Conservation (phyloP, 345 rosid species). For the Microthlaspi erraticum region DNA sequence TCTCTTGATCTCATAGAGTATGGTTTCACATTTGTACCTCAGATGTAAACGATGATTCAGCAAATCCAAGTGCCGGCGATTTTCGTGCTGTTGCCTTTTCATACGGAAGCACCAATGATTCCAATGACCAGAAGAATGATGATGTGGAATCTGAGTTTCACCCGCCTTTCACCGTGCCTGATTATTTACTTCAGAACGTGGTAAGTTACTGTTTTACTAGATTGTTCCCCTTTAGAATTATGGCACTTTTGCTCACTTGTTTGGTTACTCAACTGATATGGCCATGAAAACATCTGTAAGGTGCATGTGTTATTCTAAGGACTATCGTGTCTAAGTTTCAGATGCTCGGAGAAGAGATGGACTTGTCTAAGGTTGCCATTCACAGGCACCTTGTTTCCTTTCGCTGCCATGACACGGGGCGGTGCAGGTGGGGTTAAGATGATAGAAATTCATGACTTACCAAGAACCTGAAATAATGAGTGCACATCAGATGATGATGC, state of each 20-base stretch:
- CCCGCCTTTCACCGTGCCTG: constrained; percentile 86
- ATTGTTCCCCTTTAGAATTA: constrained; percentile 24
- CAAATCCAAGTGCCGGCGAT: constrained; percentile 45
- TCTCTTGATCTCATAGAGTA: neutral
- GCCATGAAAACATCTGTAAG: constrained; percentile 63
- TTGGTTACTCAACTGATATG: constrained; percentile 59
- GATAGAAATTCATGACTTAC: constrained; percentile 62
- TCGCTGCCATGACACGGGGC: constrained; percentile 94
- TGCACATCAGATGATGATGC: constrained; percentile 66
- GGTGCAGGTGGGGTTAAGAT: constrained; percentile 97
- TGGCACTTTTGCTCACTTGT: constrained; percentile 47
- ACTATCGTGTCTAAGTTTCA: constrained; percentile 99
- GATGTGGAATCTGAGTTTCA: constrained; percentile 60
- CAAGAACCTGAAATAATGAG: constrained; percentile 57
- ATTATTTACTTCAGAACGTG: constrained; percentile 67
- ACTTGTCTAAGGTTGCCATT: constrained; percentile 70
- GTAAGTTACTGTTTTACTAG: constrained; percentile 57
- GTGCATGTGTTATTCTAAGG: constrained; percentile 96
- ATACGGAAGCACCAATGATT: constrained; percentile 65
- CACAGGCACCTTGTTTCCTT: constrained; percentile 91
- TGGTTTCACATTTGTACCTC: constrained; percentile 32
- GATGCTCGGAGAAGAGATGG: constrained; percentile 94
- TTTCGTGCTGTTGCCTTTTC: constrained; percentile 71
- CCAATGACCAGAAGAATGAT: constrained; percentile 46
- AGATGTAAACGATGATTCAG: constrained; percentile 56